Conservation (phyloP, 257 asterid genomes). For the Solanum tacnaense region DNA sequence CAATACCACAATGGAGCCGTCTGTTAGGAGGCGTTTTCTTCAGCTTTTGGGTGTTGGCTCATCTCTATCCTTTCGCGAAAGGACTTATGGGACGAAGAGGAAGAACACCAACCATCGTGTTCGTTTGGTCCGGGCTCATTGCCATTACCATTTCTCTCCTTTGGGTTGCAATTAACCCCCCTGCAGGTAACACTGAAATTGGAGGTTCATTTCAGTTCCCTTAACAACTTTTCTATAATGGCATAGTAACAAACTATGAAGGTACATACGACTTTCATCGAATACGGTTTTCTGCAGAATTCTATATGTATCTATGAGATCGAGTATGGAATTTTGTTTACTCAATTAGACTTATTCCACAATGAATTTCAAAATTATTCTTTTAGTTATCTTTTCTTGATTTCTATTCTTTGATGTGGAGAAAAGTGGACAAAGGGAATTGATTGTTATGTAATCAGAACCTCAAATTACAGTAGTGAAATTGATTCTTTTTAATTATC, state of each 20-base stretch:
- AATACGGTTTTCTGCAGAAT: not conserved
- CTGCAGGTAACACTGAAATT: constrained; percentile 35
- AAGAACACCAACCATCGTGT: constrained; percentile 75
- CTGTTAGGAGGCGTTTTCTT: constrained; percentile 82
- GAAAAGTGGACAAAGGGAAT: not conserved
- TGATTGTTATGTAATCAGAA: not conserved
- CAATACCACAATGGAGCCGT: constrained; percentile 85
- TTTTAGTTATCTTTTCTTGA: not conserved
- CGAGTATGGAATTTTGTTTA: not conserved
- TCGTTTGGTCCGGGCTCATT: constrained; percentile 80
- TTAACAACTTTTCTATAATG: not conserved
- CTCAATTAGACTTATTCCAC: not conserved
- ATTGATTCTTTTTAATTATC: not conserved
- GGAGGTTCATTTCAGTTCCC: constrained; percentile 95
- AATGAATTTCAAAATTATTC: not conserved
- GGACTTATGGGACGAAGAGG: constrained; percentile 84
- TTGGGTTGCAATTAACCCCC: constrained; percentile 81
- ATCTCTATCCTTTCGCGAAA: constrained; percentile 70
- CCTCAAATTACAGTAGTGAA: not conserved
- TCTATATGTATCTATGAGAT: not conserved
- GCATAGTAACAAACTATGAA: not conserved
- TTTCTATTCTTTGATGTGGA: not conserved
- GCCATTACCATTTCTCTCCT: constrained; percentile 70
- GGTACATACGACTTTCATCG: not conserved
- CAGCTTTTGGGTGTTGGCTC: constrained; percentile 86